Conservation (phyloP, 768 basidiomycete species). For the Panellus pusillus region DNA sequence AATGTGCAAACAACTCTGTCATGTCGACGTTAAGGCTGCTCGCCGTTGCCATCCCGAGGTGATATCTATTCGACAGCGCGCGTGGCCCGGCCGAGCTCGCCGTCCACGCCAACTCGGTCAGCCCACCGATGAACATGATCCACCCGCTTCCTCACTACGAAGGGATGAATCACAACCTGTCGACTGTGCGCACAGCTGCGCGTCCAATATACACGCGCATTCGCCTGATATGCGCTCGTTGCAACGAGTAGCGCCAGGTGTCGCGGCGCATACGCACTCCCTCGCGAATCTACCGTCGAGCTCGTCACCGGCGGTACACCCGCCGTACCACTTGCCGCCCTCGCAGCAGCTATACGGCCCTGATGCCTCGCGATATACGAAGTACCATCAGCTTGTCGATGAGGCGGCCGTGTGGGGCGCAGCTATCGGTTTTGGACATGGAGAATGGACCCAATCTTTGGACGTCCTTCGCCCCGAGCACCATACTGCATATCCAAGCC, state of each 20-base stretch:
- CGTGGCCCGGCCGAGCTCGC: constrained; percentile 51
- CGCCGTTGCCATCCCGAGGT: constrained; percentile 75
- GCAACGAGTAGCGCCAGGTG: constrained; percentile 27
- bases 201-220: constrained; percentile 23
- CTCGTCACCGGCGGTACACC: constrained; percentile 24
- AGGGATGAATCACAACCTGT: constrained; percentile 26
- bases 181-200: constrained; percentile 30
- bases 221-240: constrained; percentile 24
- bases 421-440: constrained; percentile 70
- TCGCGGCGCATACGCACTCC: constrained; percentile 23
- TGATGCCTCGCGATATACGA: constrained; percentile 40
- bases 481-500: constrained; percentile 25
- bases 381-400: constrained; percentile 56
- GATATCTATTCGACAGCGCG: constrained; percentile 65
- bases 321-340: constrained; percentile 21
- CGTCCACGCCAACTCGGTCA: constrained; percentile 58
- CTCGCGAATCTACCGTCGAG: constrained; percentile 21
- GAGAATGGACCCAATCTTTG: constrained; percentile 70
- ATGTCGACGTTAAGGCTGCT: constrained; percentile 80
- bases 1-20: constrained; percentile 78
- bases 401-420: constrained; percentile 75
- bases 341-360: constrained; percentile 37
- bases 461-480: constrained; percentile 60
- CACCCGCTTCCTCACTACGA: constrained; percentile 41
- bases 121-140: constrained; percentile 47